Conservation (phyloP, 257 asterid species). For the Fraxinus quadrangulata region DNA sequence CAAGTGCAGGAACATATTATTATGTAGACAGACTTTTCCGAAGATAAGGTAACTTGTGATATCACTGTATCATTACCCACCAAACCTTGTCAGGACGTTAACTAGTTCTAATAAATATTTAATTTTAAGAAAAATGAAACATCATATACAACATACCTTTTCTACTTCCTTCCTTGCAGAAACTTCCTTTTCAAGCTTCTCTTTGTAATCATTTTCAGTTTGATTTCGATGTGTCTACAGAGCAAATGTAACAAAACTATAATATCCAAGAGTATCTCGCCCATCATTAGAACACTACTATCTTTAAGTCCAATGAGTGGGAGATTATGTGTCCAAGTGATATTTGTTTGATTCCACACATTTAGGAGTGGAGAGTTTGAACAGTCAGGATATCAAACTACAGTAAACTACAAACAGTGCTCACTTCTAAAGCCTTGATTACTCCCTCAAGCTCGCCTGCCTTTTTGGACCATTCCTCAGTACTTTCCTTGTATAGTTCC, state of each 20-base stretch:
- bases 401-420: conserved; percentile 23
- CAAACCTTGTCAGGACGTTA: background rate
- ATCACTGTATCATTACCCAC: background rate
- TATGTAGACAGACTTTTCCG: background rate
- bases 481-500: conserved; percentile 85
- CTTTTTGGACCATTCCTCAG: conserved; percentile 96
- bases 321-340: background rate
- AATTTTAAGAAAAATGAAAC: conserved; percentile 14
- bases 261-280: conserved; percentile 18
- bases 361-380: background rate
- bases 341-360: background rate
- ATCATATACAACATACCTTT: conserved; percentile 49
- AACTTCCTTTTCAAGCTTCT: conserved; percentile 74
- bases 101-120: conserved; percentile 1
- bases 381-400: conserved; percentile 2
- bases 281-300: conserved; percentile 12
- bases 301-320: background rate
- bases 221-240: conserved; percentile 74
- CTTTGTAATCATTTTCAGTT: conserved; percentile 70
- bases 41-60: background rate
- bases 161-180: conserved; percentile 58
- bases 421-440: conserved; percentile 91
- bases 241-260: conserved; percentile 18
- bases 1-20: background rate
- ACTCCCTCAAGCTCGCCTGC: conserved; percentile 98